Percentiles rank a stretch among this genome's conserved stretches.
These are phyloP conservation scores for Lipomyces mesembrius DNA, from an alignment of 805 yeast species.

Conservation along the genomic window DNA sequence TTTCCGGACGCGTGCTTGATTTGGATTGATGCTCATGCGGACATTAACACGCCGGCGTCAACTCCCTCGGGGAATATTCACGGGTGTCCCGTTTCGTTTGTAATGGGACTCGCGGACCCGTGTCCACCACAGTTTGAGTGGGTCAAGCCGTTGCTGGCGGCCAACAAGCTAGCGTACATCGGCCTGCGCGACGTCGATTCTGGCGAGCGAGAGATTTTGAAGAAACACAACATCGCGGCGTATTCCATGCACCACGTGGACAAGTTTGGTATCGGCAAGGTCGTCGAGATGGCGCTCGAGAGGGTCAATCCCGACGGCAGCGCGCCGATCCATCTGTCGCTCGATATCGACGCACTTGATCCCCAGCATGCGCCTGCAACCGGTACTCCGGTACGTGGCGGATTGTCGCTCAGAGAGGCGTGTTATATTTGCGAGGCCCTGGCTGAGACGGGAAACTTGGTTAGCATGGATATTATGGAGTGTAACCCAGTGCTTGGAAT, in stretches of 20 bases:
- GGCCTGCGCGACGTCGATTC: constrained; percentile 93
- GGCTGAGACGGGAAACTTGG: constrained; percentile 85
- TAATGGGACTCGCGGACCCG: constrained; percentile 73
- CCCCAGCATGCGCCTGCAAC: constrained; percentile 95
- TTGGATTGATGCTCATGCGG: constrained; percentile 99
- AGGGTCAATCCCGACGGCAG: constrained; percentile 71
- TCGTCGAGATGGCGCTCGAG: constrained; percentile 87
- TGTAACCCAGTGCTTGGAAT: constrained; percentile 87
- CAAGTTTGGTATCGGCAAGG: constrained; percentile 88
- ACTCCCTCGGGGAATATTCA: constrained; percentile 90
- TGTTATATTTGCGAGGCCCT: constrained; percentile 88
- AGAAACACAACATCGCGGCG: constrained; percentile 74
- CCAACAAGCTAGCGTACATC: constrained; percentile 81
- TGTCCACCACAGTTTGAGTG: constrained; percentile 76
- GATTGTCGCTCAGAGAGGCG: constrained; percentile 92
- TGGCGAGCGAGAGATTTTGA: constrained; percentile 77
- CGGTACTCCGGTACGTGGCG: constrained; percentile 97
- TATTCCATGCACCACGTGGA: constrained; percentile 96
- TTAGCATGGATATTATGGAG: constrained; percentile 90
- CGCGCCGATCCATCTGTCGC: constrained; percentile 84
- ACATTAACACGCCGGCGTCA: constrained; percentile 83
- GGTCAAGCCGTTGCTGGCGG: constrained; percentile 72
- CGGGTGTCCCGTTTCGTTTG: constrained; percentile 94
- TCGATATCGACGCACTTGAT: constrained; percentile 96
- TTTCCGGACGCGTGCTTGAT: constrained; percentile 86